A percentile compares a stretch with the other conserved stretches of the same genome.
phyloP scores from a whole-genome alignment of 495 filamentous ascomycete genomes.

The Tuber indicum region DNA sequence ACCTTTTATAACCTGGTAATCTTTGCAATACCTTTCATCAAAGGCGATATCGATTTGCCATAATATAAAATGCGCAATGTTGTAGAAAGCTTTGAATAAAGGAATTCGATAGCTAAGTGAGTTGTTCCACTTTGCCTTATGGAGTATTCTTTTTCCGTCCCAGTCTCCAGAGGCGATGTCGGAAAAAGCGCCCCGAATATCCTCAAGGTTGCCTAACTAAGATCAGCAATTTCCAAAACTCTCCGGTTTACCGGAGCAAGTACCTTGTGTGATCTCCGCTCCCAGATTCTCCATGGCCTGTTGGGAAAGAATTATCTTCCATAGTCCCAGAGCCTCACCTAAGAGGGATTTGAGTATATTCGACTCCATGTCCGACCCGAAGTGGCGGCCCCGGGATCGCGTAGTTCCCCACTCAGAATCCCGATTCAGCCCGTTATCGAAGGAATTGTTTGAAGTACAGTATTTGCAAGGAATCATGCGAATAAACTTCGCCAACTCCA shows the following conservation, averaged over 20 bases:
- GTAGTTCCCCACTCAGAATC: background rate
- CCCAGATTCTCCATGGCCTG: conserved; percentile 40
- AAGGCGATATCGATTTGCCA: conserved; percentile 33
- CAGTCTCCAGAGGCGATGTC: no score
- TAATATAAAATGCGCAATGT: conserved; percentile 17
- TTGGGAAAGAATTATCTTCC: conserved; percentile 46
- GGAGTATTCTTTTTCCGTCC: no score
- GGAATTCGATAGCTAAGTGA: conserved; percentile 3
- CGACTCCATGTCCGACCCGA: background rate
- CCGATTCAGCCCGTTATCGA: background rate
- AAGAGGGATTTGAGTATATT: conserved; percentile 25
- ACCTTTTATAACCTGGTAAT: conserved; percentile 30
- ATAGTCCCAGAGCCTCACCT: conserved; percentile 42
- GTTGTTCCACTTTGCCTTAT: no score
- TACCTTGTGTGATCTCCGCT: conserved; percentile 7
- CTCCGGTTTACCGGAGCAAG: background rate
- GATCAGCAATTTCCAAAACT: background rate
- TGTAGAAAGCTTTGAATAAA: conserved; percentile 13
- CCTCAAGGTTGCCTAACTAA: background rate
- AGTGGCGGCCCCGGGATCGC: background rate
- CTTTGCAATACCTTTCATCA: conserved; percentile 17
- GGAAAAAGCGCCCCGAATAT: conserved; percentile 3
- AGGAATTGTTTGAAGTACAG: background rate
- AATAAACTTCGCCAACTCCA: background rate
- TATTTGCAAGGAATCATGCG: background rate